Evolutionary conservation across 1,284 basidiomycete species (phyloP), one percentile per base, ranked within the genome.

Genomic region (Ustilago esculenta): DNA sequence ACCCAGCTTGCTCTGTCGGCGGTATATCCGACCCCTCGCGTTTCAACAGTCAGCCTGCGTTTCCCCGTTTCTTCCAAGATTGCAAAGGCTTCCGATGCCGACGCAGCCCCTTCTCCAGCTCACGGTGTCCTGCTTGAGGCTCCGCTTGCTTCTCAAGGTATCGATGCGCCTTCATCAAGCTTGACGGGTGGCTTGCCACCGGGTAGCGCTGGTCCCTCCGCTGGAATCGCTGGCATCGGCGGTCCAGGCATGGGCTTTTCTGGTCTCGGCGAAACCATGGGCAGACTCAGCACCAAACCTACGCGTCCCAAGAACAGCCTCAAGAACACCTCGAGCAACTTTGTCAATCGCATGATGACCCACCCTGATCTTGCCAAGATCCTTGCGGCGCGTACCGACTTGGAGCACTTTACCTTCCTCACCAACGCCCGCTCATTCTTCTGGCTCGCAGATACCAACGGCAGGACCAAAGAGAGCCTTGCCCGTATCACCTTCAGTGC

Each of bases 281-380:
- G 67, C 50, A 55, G 40, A 30, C 53, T 73, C 24, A 57, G 55
- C 27, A 36, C 61, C 18, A 73, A 74, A n/a, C 55, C 59, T 1
- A 50, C 88, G 8, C 86, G 90, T 34, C 92, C 93, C 18, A 94
- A 92, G 82, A 91, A 92, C 73, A 94, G 90, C 76, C 88, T 95
- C 76, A 87, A 90, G 52, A 92, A 91, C 1, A 92, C 91, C 0
- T 92, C 89, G 18, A 94, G 91, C 27, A 91, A 90, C 3, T 95
- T 96, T 82, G 90, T 96, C 73, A 90, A 90, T 2, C 87, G 93
- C 18, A 84, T 92, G 49, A 91, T 94, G 77, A 88, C 86, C 52
- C 85, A 87, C 43, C 92, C 94, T 73, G 90, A 90, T 42, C 84
- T 93, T 59, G 86, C 85, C 30, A 90, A 88, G 83, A 84, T 86